phyloP scores from a whole-genome alignment of 2,329 filamentous ascomycete genomes.

The Lachnum nothofagi region DNA sequence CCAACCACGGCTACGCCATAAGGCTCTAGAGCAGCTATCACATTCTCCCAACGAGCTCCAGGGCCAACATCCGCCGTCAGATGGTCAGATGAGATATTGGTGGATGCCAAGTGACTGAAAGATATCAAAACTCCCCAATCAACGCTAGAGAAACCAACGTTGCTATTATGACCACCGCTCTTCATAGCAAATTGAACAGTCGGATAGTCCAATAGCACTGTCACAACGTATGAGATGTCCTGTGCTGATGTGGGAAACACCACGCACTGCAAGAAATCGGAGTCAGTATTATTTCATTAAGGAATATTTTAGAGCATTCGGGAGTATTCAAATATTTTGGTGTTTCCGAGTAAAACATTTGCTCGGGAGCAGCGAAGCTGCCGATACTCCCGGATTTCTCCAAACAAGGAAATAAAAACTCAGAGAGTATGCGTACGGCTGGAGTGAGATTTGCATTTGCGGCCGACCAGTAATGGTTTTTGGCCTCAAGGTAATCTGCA shows the following conservation, averaged over 20 bases:
- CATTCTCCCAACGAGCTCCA: constrained; percentile 26
- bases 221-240: constrained; percentile 34
- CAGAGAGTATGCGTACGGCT: no score
- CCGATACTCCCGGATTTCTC: no score
- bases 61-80: constrained; percentile 29
- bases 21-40: constrained; percentile 14
- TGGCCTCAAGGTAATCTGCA: constrained; percentile 16
- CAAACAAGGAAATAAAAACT: no score
- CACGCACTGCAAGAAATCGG: no score
- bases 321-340: no score
- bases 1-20: constrained; percentile 35
- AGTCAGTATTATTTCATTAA: no score
- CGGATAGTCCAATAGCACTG: constrained; percentile 28
- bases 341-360: no score
- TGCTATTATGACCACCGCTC: constrained; percentile 40
- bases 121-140: constrained; percentile 34
- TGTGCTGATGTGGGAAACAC: constrained; percentile 32
- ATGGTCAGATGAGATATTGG: constrained; percentile 26
- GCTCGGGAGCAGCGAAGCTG: no score
- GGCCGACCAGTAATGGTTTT: constrained; percentile 34
- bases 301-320: no score
- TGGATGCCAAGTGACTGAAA: constrained; percentile 31
- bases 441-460: constrained; percentile 32
- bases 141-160: constrained; percentile 35
- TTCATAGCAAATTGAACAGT: constrained; percentile 38